phyloP scores from a whole-genome alignment of 331 rosid genomes.

The Malus hybrid region DNA sequence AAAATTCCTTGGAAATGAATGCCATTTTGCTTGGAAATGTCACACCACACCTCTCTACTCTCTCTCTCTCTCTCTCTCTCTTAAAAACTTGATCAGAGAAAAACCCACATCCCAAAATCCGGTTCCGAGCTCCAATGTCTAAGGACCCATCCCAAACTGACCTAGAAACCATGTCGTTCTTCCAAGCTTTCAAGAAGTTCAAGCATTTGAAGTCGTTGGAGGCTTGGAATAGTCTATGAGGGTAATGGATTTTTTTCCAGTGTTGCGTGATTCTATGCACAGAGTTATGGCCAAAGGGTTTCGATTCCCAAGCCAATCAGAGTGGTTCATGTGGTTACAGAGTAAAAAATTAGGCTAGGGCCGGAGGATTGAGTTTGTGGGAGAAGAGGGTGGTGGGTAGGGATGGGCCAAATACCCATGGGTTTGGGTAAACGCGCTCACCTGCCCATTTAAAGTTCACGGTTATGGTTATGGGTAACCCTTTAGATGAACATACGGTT shows the following conservation, averaged over 20 bases:
- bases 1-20: too few species aligned
- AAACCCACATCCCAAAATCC: constrained; percentile 19
- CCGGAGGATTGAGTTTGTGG: constrained; percentile 52
- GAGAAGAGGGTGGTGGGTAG: constrained; percentile 16
- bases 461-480: too few species aligned
- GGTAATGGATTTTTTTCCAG: constrained; percentile 48
- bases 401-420: too few species aligned
- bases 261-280: constrained; percentile 34
- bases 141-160: constrained; percentile 21
- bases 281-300: constrained; percentile 33
- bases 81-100: neutral
- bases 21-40: too few species aligned
- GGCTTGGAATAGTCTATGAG: constrained; percentile 46
- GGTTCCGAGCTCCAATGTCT: constrained; percentile 33
- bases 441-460: too few species aligned
- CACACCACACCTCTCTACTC: too few species aligned
- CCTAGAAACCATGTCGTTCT: constrained; percentile 36
- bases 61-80: constrained; percentile 1
- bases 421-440: too few species aligned
- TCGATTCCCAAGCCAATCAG: constrained; percentile 32
- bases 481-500: too few species aligned
- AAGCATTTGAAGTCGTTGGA: constrained; percentile 41
- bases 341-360: constrained; percentile 20
- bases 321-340: constrained; percentile 46
- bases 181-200: constrained; percentile 35